Evolutionary conservation across 768 basidiomycete species (phyloP).

Genomic region (Agaricus sinodeliciosus): DNA sequence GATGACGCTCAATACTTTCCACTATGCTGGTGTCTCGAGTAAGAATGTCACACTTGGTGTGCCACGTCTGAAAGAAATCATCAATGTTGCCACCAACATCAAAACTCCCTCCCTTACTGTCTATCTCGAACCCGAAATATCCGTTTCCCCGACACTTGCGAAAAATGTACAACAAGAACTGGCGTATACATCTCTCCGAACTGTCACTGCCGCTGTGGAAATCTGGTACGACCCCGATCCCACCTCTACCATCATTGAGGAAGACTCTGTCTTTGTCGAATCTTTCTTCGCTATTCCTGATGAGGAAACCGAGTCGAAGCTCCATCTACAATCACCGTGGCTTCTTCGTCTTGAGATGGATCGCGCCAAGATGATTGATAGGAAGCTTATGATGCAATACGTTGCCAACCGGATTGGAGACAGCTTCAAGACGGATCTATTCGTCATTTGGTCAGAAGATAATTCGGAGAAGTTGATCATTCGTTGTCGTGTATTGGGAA

Average conservation of each 20-base stretch:
- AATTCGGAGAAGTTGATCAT: conserved; percentile 97
- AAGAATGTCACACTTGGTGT: conserved; percentile 99
- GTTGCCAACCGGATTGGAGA: conserved; percentile 92
- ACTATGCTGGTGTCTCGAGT: conserved; percentile 99
- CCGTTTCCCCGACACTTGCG: conserved; percentile 53
- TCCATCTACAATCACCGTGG: conserved; percentile 94
- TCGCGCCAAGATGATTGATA: conserved; percentile 95
- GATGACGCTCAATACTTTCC: conserved; percentile 99
- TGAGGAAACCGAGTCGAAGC: conserved; percentile 86
- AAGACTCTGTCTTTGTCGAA: conserved; percentile 92
- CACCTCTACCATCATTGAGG: conserved; percentile 88
- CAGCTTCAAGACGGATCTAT: conserved; percentile 92
- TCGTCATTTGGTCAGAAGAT: conserved; percentile 98
- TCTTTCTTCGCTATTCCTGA: conserved; percentile 99
- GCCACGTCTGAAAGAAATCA: conserved; percentile 97
- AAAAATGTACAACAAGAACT: conserved; percentile 92
- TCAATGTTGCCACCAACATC: conserved; percentile 98
- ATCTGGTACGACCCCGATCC: conserved; percentile 98
- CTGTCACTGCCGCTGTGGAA: conserved; percentile 91
- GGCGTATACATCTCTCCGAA: conserved; percentile 88
- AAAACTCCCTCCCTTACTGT: conserved; percentile 97
- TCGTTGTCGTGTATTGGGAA: conserved; percentile 88
- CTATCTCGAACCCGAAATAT: conserved; percentile 71
- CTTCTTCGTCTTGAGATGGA: conserved; percentile 94
- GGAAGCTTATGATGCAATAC: conserved; percentile 91